A percentile compares a stretch with the other conserved stretches of the same genome.
Conservation (phyloP, 78 protist species). For the Dictyostelium capitatum region DNA sequence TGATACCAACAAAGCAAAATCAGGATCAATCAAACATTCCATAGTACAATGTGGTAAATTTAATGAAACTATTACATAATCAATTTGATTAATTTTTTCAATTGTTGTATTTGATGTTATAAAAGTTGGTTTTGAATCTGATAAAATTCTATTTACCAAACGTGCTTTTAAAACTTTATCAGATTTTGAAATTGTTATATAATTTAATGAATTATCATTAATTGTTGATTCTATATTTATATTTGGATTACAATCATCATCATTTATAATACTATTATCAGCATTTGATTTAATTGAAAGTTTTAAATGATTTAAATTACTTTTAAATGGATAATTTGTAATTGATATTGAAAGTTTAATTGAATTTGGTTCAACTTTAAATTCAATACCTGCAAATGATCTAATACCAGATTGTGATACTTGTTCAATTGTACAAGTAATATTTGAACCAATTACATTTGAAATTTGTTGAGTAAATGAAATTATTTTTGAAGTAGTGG, state of each 20-base stretch:
- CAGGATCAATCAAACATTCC: conserved; percentile 17
- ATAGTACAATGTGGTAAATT: conserved; percentile 10
- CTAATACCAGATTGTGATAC: not conserved
- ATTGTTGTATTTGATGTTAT: not conserved
- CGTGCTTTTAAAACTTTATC: conserved; percentile 23
- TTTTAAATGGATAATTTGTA: not conserved
- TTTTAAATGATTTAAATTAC: not conserved
- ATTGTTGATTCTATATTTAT: not conserved
- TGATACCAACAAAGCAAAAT: not conserved
- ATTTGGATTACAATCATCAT: not conserved
- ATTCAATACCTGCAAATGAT: not conserved
- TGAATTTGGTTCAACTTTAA: not conserved
- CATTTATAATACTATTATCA: not conserved
- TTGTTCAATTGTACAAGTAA: not conserved
- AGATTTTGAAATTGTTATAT: not conserved
- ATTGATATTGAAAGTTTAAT: conserved; percentile 10
- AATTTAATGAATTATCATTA: not conserved
- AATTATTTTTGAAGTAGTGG: not conserved
- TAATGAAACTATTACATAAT: not conserved
- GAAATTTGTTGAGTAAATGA: not conserved
- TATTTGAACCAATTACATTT: not conserved
- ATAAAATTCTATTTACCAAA: not conserved
- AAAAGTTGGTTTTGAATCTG: not conserved
- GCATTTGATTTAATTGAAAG: not conserved
- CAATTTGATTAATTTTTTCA: not conserved